These are phyloP conservation scores for Symbiodinium natans DNA, from an alignment of 73 alveolate genomes.

Conservation along the genomic window DNA sequence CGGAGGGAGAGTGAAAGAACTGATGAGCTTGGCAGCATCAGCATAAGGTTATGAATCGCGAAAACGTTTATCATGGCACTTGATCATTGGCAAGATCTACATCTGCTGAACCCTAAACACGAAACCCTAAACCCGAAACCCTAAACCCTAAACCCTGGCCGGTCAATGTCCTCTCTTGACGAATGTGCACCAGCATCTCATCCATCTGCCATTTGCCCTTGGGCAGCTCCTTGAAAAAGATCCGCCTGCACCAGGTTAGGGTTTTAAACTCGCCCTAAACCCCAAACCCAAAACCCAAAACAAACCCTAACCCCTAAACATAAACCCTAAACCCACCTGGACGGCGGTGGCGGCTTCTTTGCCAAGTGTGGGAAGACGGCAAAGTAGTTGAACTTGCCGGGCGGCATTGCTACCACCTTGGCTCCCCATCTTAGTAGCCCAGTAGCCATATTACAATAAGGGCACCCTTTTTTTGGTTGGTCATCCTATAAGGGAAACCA, in stretches of 20 bases:
- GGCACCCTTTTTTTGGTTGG: too few species aligned
- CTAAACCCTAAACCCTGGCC: background rate
- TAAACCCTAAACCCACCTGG: conserved; percentile 17
- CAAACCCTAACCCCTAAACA: too few species aligned
- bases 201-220: conserved; percentile 3
- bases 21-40: too few species aligned
- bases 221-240: background rate
- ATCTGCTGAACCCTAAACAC: too few species aligned
- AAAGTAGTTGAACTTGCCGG: conserved; percentile 45
- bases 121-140: background rate
- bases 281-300: too few species aligned
- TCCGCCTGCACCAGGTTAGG: background rate
- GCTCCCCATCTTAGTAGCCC: background rate
- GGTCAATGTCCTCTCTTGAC: background rate
- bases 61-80: too few species aligned
- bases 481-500: too few species aligned
- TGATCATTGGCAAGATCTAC: too few species aligned
- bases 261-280: background rate
- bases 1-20: too few species aligned
- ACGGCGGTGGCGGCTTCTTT: conserved; percentile 43
- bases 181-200: background rate
- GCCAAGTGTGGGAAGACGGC: conserved; percentile 62
- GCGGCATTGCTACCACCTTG: conserved; percentile 45
- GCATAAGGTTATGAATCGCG: too few species aligned
- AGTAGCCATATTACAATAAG: too few species aligned